phyloP scores from a whole-genome alignment of 805 yeast genomes.

The Spencermartinsiella europaea region DNA sequence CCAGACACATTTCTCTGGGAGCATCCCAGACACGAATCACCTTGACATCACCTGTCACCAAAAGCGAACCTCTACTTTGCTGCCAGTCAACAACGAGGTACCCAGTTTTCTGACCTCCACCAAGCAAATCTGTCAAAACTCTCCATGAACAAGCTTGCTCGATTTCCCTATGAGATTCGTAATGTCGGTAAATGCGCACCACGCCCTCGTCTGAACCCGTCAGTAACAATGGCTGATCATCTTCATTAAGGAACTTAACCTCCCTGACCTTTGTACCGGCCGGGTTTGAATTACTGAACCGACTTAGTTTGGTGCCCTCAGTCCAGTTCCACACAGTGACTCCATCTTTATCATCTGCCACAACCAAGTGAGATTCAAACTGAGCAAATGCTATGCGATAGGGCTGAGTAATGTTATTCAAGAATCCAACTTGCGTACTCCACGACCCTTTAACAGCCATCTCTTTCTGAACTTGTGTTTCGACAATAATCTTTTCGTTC shows the following conservation, averaged over 20 bases:
- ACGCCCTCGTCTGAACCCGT: constrained; percentile 94
- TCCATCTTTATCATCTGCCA: constrained; percentile 79
- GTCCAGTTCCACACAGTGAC: constrained; percentile 89
- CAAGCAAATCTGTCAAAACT: constrained; percentile 77
- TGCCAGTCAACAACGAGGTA: constrained; percentile 86
- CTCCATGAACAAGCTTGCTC: constrained; percentile 85
- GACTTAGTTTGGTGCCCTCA: constrained; percentile 47
- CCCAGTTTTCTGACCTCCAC: constrained; percentile 79
- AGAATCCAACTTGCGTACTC: constrained; percentile 54
- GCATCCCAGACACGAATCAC: constrained; percentile 95
- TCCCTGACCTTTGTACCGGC: constrained; percentile 87
- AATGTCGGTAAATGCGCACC: constrained; percentile 77
- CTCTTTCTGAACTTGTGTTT: constrained; percentile 86
- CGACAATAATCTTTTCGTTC: constrained; percentile 78
- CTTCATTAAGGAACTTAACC: constrained; percentile 81
- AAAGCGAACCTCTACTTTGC: constrained; percentile 83
- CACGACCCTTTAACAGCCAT: constrained; percentile 81
- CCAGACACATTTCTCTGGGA: constrained; percentile 78
- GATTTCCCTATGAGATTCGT: constrained; percentile 50
- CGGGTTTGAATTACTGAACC: constrained; percentile 80
- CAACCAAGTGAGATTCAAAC: constrained; percentile 76
- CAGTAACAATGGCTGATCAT: constrained; percentile 76
- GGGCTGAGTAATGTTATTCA: constrained; percentile 77
- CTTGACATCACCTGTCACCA: constrained; percentile 93
- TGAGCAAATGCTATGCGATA: constrained; percentile 77